Evolutionary conservation across 257 asterid species (phyloP).

Genomic region (Solanum clarkiae): DNA sequence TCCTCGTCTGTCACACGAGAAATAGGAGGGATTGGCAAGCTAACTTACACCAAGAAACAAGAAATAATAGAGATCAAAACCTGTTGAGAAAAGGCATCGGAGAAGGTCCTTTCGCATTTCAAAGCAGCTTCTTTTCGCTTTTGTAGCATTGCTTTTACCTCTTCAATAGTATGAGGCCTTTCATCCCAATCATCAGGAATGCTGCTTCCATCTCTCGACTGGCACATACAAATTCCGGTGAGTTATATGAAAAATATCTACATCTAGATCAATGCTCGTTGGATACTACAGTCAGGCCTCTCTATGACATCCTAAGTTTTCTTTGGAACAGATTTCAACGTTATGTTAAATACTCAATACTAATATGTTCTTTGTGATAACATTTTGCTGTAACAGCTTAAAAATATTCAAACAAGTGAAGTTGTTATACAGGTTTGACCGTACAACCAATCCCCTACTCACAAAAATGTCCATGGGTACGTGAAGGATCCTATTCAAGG

Average conservation of each 20-base stretch:
- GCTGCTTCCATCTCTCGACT: constrained; percentile 22
- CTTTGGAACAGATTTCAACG: background rate
- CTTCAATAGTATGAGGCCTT: constrained; percentile 19
- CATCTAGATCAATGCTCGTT: background rate
- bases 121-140: constrained; percentile 10
- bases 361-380: background rate
- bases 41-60: background rate
- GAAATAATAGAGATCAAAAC: background rate
- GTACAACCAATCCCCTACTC: background rate
- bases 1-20: constrained; percentile 1
- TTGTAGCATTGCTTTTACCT: constrained; percentile 18
- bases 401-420: background rate
- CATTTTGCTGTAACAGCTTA: background rate
- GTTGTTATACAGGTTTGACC: background rate
- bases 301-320: background rate
- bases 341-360: background rate
- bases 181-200: constrained; percentile 26
- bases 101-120: constrained; percentile 13
- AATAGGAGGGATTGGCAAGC: background rate
- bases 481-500: background rate
- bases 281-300: background rate
- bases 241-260: background rate
- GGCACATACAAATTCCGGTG: background rate
- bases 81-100: constrained; percentile 24
- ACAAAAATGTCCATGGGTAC: background rate